Conservation (phyloP, 202 grass and related monocot genomes). For the Elaeis oleifera region DNA sequence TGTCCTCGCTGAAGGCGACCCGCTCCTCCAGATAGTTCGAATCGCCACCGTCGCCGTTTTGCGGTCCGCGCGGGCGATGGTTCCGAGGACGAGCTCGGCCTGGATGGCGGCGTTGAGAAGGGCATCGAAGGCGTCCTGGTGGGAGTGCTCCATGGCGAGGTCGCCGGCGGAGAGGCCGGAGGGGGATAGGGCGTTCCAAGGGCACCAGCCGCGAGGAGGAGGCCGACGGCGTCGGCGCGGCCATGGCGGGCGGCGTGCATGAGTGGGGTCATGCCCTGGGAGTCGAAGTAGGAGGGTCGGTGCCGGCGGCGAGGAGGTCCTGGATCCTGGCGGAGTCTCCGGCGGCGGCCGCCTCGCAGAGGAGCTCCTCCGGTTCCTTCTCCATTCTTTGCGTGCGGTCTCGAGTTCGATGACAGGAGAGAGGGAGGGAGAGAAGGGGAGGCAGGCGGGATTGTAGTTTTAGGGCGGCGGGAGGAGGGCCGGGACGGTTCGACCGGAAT, state of each 20-base stretch:
- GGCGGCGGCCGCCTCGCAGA: slow-evolving; percentile 46
- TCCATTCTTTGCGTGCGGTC: neutral
- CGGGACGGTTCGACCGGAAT: too few relatives aligned
- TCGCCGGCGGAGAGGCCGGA: slow-evolving; percentile 56
- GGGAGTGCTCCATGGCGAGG: slow-evolving; percentile 37
- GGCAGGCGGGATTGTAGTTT: too few relatives aligned
- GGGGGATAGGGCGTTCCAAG: slow-evolving; percentile 74
- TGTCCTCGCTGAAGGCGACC: slow-evolving; percentile 79
- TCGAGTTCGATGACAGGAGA: too few relatives aligned
- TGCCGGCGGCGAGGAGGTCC: slow-evolving; percentile 37
- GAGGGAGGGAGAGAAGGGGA: neutral
- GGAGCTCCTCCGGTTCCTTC: slow-evolving; percentile 47
- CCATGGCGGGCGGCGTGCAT: slow-evolving; percentile 64
- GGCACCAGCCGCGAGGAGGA: slow-evolving; percentile 58
- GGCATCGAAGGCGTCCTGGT: slow-evolving; percentile 54
- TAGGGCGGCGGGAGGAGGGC: too few relatives aligned
- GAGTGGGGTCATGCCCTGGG: slow-evolving; percentile 54
- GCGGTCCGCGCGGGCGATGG: slow-evolving; percentile 32
- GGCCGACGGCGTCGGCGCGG: slow-evolving; percentile 34
- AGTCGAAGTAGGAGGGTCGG: slow-evolving; percentile 72
- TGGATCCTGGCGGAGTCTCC: slow-evolving; percentile 30
- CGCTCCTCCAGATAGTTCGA: slow-evolving; percentile 62
- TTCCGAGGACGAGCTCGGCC: slow-evolving; percentile 82
- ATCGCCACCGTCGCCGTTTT: neutral
- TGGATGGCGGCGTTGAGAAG: slow-evolving; percentile 76